Base-by-base conservation (phyloP, 2,329 filamentous ascomycete species). In the Dothideomycetes sp. region DNA sequence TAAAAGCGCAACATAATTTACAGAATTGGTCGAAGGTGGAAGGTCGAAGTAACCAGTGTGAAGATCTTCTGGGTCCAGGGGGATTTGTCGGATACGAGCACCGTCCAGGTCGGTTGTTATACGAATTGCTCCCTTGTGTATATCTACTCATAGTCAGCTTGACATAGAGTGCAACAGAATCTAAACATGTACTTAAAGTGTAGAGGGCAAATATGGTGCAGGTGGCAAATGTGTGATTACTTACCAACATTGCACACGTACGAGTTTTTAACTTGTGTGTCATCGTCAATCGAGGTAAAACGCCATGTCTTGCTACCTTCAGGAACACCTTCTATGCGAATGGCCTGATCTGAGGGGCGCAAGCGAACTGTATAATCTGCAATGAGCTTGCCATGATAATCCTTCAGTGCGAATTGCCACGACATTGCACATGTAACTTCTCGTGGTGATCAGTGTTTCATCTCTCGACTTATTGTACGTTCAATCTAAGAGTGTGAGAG, bases 201-300 rank as follows among this genome's bases (percentile, higher is more conserved):
- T 7, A 12, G 12, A 7, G 22, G 12, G 12, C 22, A 27, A 12
- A 27, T 7, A 27, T 27, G 22, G 22, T 27, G 22, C 22, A 12
- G 12, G 19, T 14, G n/a, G 14, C 7, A 16, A 17, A 36, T 16
- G 9, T 7, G n/a, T 7, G 24, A n/a, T 4, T n/a, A 24, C 39
- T 33, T 30, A 41, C 39, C 19, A 30, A 41, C 29, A 9, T 37
- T 29, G 29, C 18, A 37, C 27, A 41, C 16, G 33, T 34, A 41
- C 9, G 36, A 33, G 34, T 19, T 14, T 12, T 31, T 41, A 41
- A 15, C 19, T 16, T 41, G 39, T 11, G 39, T 41, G 18, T 41
- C 30, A 15, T 37, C 39, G 19, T 19, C 12, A 19, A 17, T 32
- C 4, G 14, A 3, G 4, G 19, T 32, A 12, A 41, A 37, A 7